Conservation (phyloP, 164 flowering plant genomes). For the Protea cynaroides region DNA sequence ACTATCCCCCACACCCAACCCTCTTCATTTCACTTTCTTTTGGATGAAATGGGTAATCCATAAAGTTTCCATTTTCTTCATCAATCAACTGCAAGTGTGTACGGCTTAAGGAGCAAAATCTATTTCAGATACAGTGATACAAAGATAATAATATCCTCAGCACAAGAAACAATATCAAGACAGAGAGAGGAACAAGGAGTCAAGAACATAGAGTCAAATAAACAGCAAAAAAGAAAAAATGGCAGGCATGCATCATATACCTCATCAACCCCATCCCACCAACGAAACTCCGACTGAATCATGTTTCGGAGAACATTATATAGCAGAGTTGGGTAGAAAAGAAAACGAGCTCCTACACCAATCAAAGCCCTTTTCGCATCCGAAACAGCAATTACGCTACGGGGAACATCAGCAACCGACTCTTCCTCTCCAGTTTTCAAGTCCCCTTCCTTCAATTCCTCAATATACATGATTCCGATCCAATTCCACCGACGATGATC, state of each 20-base stretch:
- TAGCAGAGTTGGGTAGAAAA: conserved; percentile 82
- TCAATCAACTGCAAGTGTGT: too few species aligned
- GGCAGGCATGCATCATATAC: conserved; percentile 27
- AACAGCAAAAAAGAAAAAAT: not conserved
- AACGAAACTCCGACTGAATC: conserved; percentile 75
- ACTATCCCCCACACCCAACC: too few species aligned
- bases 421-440: conserved; percentile 21
- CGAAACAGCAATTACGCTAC: conserved; percentile 14
- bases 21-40: too few species aligned
- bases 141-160: not conserved
- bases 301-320: conserved; percentile 82
- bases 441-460: conserved; percentile 48
- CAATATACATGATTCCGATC: conserved; percentile 52
- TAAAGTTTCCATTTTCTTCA: not conserved
- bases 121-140: too few species aligned
- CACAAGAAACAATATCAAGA: not conserved
- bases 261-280: conserved; percentile 91
- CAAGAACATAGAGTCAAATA: not conserved
- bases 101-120: too few species aligned
- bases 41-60: not conserved
- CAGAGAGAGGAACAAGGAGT: too few species aligned
- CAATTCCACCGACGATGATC: conserved; percentile 2
- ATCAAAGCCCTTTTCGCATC: conserved; percentile 57
- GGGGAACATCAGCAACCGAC: conserved; percentile 9
- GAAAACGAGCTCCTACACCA: conserved; percentile 75